Base-by-base conservation (phyloP, 2,329 filamentous ascomycete genomes). In the Trichoderma sp. region DNA sequence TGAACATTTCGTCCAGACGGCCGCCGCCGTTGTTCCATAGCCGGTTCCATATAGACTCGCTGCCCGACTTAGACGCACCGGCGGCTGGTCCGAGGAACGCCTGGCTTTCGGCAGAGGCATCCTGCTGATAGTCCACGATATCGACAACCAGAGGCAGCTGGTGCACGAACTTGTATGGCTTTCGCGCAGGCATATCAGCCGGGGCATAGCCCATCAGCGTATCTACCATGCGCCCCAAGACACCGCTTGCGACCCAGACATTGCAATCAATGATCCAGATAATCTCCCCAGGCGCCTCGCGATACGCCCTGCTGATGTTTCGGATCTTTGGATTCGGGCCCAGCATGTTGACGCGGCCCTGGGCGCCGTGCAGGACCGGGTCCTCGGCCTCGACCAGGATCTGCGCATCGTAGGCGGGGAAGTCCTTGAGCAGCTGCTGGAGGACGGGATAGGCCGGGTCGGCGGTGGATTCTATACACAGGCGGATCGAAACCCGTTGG, bases 241-340 rank as follows among this genome's bases (percentile, higher is more conserved):
- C 92, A 12, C 91, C 91, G 52, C 83, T 88, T 6, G 88, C 88
- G 39, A 97, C 86, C 95, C 96, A 99, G 61, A 99, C 89, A 75
- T 99, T 99, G 81, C 94, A 97, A 80, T 99, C 95, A 22, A 97
- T 86, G 60, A 97, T 90, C 95, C 95, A 99, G 25, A 99, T 84
- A 29, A 98, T 85, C 75, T 97, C 93, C 1, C 92, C 90, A 71
- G 90, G 90, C 2, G 93, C 92, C 76, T 98, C 94, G 32, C 93
- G 84, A 76, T 97, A 99, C 2, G 93, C 94, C 52, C 93, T 87
- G 77, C 94, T 97, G 84, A 98, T 92, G 77, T 99, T 99, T 60
- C 95, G 86, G 73, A 99, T 96, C 82, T 99, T 99, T n/a, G 95
- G 95, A 75, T 99, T 99, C 1, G 95, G 95, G 0, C 96, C 96